Evolutionary conservation across 768 basidiomycete species (phyloP).

Genomic region (Auricularia auricula-judae): DNA sequence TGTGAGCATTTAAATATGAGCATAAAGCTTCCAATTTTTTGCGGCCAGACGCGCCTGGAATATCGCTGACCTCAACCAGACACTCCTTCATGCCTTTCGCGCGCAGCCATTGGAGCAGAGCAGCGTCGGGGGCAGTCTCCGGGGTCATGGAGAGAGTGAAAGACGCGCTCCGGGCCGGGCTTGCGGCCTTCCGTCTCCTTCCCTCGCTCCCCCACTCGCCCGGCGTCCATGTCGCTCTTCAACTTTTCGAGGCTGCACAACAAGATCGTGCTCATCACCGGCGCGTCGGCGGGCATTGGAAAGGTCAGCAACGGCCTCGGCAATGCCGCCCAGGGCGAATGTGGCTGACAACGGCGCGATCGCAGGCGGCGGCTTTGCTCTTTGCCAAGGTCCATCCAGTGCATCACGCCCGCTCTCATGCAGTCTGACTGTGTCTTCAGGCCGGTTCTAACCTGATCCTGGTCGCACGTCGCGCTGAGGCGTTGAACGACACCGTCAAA

Average conservation of each 20-base stretch:
- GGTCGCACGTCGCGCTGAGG: conserved; percentile 66
- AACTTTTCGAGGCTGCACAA: conserved; percentile 68
- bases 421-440: conserved; percentile 22
- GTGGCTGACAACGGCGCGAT: not conserved
- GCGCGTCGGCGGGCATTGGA: conserved; percentile 84
- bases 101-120: conserved; percentile 42
- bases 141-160: not conserved
- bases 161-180: not conserved
- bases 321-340: not conserved
- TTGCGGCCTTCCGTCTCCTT: not conserved
- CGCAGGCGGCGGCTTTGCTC: conserved; percentile 73
- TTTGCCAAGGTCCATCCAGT: conserved; percentile 64
- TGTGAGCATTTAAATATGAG: conserved; percentile 12
- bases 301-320: conserved; percentile 39
- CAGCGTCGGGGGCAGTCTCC: not conserved
- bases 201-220: not conserved
- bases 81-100: conserved; percentile 38
- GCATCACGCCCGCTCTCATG: not conserved
- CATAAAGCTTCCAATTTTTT: no score
- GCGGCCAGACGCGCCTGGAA: conserved; percentile 24
- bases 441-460: conserved; percentile 84
- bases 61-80: conserved; percentile 39
- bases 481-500: conserved; percentile 57
- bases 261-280: conserved; percentile 82
- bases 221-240: conserved; percentile 58